Base-by-base conservation (phyloP, 1,139 yeast genomes). In the Blastobotrys aristatus region DNA sequence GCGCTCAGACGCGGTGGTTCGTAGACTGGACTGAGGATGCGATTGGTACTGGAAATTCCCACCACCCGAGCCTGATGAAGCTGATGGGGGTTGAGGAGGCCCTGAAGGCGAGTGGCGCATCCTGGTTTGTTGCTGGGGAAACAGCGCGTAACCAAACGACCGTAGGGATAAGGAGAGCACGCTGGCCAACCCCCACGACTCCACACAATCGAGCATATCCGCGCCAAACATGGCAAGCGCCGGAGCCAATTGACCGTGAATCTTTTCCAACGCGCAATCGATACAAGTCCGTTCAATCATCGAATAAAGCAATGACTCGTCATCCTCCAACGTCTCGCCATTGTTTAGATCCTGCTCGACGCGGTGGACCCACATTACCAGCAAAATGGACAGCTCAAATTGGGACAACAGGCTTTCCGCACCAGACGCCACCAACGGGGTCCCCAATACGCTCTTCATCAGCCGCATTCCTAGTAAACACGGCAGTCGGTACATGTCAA, bases 341-440 rank as follows among this genome's bases (percentile, higher is more conserved):
- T 43, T 46, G 42, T 35, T 44, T 50, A 43, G 47, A 45, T 46
- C 57, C 22, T 49, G 56, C 42, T 63, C 66, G 17, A 62, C 58
- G n/a, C 62, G 54, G 35, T 61, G 61, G 43, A 61, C 56, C 68
- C 68, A 65, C 57, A 63, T 59, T 17, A 63, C 53, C 17, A 64
- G 51, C 7, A 60, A 54, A 33, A 63, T 48, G 1, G 60, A 50
- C 24, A 62, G 45, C 48, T 64, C 67, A 32, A 62, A 60, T 13
- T 57, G 55, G 17, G 57, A 49, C 33, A 60, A 47, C 14, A 61
- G 35, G 34, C 56, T 49, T 36, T 61, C 64, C n/a, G 56, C 51
- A 22, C 53, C 48, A 1, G 56, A 52, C 16, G 55, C 44, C 3
- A 55, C 39, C 29, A 57, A 37, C 3, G 64, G 62, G 6, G 59